Evolutionary conservation across 2,329 filamentous ascomycete genomes (phyloP), one percentile per base, ranked within the genome.

Genomic region (Pestalotiopsis sp.): DNA sequence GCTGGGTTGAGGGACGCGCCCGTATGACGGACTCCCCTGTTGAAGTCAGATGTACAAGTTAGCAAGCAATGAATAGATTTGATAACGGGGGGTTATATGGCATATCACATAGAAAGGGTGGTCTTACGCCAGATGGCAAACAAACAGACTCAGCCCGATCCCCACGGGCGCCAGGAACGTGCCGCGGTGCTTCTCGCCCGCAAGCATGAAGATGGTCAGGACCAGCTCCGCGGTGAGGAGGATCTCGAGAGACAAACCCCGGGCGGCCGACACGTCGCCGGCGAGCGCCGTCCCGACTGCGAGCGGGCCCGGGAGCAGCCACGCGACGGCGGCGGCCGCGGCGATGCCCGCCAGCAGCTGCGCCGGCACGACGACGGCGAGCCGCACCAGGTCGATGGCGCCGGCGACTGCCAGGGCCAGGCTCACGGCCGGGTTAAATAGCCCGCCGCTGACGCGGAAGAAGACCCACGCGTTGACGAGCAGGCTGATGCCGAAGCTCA

Each of bases 101-200:
- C 20, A 23, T 23, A 23, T 23, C 20, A 23, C 20, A 23, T 36
- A 25, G 23, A 23, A 31, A 62, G 4, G 3, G 20, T 6, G 7
- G 7, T 71, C 76, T 72, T 72, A 78, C 76, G 78, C 81, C 67
- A 76, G 74, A 69, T 75, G 68, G 38, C 74, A 74, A 27, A 91
- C 83, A 73, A 91, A 91, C 25, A 91, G 81, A 0, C 88, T 80
- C 3, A 91, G 76, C 0, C 90, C 90, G 70, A 92, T 91, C 1
- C 88, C 88, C 1, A 91, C 79, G 0, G 89, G 89, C 0, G 88
- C 89, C 3, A 91, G 80, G 74, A 84, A 91, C 0, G 88, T 91
- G 0, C 84, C 86, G 69, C 87, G 87, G 75, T 91, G 88, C 75
- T 91, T 90, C 72, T 90, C 87, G 5, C 84, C 85, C 0, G 87